Percentiles rank a stretch among this genome's conserved stretches.
phyloP scores from a whole-genome alignment of 352 stramenopile genomes.

The Phytophthora fragariaefolia region DNA sequence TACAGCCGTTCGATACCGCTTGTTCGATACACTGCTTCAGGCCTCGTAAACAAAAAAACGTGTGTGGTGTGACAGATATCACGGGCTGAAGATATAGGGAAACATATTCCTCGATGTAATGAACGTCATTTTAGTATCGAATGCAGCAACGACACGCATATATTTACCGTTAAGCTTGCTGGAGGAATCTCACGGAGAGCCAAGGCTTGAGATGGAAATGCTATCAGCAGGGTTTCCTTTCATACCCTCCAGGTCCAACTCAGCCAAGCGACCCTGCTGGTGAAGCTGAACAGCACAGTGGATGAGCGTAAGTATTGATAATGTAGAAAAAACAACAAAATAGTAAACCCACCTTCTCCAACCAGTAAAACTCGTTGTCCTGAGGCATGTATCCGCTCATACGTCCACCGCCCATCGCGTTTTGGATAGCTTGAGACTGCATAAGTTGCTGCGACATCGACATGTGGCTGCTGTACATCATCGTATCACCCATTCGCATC shows the following conservation, averaged over 20 bases:
- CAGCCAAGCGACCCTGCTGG: slow-evolving; percentile 58
- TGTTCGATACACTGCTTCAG: slow-evolving; percentile 74
- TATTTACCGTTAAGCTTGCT: slow-evolving; percentile 22
- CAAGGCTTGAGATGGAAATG: slow-evolving; percentile 62
- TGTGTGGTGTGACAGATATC: not conserved
- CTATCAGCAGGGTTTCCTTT: slow-evolving; percentile 44
- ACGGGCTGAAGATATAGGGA: not conserved
- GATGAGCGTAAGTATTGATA: not conserved
- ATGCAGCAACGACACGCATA: slow-evolving; percentile 34
- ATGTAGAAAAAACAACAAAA: slow-evolving; percentile 7
- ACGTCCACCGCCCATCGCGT: slow-evolving; percentile 57
- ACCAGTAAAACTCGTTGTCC: slow-evolving; percentile 90
- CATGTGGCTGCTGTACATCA: slow-evolving; percentile 79
- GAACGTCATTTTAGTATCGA: slow-evolving; percentile 20
- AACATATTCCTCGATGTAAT: slow-evolving; percentile 2
- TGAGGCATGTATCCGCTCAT: slow-evolving; percentile 64
- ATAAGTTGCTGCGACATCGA: slow-evolving; percentile 90
- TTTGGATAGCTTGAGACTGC: slow-evolving; percentile 87
- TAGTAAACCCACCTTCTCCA: slow-evolving; percentile 72
- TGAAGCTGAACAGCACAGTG: slow-evolving; percentile 52
- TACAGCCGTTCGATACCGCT: slow-evolving; percentile 61
- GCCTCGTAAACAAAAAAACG: slow-evolving; percentile 28
- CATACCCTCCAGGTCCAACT: slow-evolving; percentile 47
- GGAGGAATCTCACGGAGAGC: slow-evolving; percentile 31
- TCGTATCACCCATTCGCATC: slow-evolving; percentile 83